These are phyloP conservation scores for Mucor piriformis DNA, from an alignment of 371 early-diverging fungal species.

Conservation along the genomic window DNA sequence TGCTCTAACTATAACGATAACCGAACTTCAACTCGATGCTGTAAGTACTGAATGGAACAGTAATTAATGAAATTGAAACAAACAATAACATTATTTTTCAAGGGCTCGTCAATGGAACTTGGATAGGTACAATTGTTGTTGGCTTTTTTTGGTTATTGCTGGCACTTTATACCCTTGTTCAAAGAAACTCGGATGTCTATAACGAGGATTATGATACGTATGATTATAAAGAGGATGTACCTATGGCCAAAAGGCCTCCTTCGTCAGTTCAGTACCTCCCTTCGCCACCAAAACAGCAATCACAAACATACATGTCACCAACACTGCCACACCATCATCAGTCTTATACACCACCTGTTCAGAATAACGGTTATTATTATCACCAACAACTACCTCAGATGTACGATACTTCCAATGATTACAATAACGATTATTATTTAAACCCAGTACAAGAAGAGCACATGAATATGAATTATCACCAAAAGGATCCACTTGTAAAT, in stretches of 20 bases:
- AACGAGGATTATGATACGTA: constrained; percentile 28
- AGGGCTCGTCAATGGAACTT: constrained; percentile 30
- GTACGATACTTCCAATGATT: neutral
- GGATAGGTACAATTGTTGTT: constrained; percentile 28
- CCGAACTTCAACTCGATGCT: constrained; percentile 32
- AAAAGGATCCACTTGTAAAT: neutral
- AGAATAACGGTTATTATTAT: neutral
- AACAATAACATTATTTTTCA: neutral
- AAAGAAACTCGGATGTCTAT: constrained; percentile 19
- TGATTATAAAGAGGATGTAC: constrained; percentile 34
- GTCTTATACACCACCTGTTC: no score
- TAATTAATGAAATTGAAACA: neutral
- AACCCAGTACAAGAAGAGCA: constrained; percentile 9
- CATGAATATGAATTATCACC: neutral
- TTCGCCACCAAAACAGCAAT: neutral
- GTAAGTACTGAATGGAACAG: constrained; percentile 23
- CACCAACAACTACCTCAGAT: neutral
- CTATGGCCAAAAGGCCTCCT: constrained; percentile 9
- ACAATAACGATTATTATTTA: neutral
- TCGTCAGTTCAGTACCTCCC: neutral
- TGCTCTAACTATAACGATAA: constrained; percentile 22
- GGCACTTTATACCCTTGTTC: constrained; percentile 10
- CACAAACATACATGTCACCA: neutral
- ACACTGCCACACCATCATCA: neutral
- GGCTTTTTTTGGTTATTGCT: constrained; percentile 24